Percentiles rank a stretch among this genome's conserved stretches.
Conservation (phyloP, 2,329 filamentous ascomycete species). For the Nannizzia gypsea region DNA sequence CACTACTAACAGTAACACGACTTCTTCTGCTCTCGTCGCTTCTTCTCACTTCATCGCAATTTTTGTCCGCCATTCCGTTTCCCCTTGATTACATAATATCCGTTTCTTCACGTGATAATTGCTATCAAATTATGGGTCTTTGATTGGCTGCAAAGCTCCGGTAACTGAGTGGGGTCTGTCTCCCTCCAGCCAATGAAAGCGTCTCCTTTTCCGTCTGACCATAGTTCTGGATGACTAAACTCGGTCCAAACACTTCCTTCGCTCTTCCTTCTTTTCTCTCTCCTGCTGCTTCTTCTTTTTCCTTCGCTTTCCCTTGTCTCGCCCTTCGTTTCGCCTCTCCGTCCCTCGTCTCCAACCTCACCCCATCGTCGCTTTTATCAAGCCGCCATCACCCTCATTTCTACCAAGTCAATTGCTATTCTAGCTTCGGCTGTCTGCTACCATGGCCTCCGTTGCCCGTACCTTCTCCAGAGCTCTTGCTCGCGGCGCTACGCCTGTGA, state of each 20-base stretch:
- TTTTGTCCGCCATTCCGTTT: background rate
- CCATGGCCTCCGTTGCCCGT: constrained; percentile 34
- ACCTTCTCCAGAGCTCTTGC: constrained; percentile 33
- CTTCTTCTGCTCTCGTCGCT: background rate
- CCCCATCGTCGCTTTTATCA: constrained; percentile 8
- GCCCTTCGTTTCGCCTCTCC: constrained; percentile 4
- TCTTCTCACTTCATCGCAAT: background rate
- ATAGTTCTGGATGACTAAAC: background rate
- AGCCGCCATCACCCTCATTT: background rate
- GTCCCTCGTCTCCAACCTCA: constrained; percentile 4
- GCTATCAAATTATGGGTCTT: background rate
- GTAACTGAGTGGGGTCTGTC: background rate
- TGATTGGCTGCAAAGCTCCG: background rate
- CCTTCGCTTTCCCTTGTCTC: background rate
- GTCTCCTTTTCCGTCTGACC: background rate
- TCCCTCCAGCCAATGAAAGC: background rate
- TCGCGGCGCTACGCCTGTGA: constrained; percentile 27
- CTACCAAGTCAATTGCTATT: background rate
- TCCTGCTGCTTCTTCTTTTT: constrained; percentile 3
- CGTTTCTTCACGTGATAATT: background rate
- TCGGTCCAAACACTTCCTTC: background rate
- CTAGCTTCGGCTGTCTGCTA: constrained; percentile 14
- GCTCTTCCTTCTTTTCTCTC: background rate
- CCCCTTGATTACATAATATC: background rate
- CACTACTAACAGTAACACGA: too few species aligned